phyloP scores from a whole-genome alignment of 2,329 filamentous ascomycete species.

The Rosellinia necatrix region DNA sequence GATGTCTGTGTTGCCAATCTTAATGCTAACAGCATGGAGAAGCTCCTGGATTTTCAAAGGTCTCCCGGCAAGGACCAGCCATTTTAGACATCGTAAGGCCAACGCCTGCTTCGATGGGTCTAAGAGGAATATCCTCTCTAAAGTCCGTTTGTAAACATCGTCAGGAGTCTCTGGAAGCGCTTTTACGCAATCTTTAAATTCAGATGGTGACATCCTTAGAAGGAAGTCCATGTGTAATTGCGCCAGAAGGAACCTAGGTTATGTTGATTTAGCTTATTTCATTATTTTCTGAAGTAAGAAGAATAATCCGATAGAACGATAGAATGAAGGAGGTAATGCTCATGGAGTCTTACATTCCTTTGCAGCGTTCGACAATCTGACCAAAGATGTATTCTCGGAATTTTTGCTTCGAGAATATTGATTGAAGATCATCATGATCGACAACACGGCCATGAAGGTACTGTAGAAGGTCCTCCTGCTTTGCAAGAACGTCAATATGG shows the following conservation, averaged over 20 bases:
- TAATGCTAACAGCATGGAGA: conserved; percentile 6
- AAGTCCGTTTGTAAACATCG: conserved; percentile 4
- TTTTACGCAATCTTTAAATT: not conserved
- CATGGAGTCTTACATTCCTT: conserved; percentile 12
- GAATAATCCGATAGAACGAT: not conserved
- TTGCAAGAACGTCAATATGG: not conserved
- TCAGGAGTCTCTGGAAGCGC: conserved; percentile 7
- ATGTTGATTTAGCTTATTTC: not conserved
- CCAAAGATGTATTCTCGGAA: not conserved
- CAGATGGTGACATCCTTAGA: not conserved
- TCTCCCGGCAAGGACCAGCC: conserved; percentile 11
- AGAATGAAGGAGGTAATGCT: not conserved
- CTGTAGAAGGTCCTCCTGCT: conserved; percentile 4
- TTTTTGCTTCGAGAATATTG: not conserved
- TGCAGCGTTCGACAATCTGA: conserved; percentile 2
- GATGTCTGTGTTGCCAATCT: not conserved
- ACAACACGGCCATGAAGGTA: conserved; percentile 1
- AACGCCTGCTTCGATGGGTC: not conserved
- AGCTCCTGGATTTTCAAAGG: conserved; percentile 10
- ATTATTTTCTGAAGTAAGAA: not conserved
- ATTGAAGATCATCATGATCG: conserved; percentile 2
- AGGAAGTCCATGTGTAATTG: conserved; percentile 15
- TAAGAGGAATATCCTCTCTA: conserved; percentile 10
- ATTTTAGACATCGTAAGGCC: conserved; percentile 3
- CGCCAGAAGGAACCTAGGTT: conserved; percentile 12